These are phyloP conservation scores for Wickerhamiella lipophila DNA, from an alignment of 805 yeast species.

Conservation along the genomic window DNA sequence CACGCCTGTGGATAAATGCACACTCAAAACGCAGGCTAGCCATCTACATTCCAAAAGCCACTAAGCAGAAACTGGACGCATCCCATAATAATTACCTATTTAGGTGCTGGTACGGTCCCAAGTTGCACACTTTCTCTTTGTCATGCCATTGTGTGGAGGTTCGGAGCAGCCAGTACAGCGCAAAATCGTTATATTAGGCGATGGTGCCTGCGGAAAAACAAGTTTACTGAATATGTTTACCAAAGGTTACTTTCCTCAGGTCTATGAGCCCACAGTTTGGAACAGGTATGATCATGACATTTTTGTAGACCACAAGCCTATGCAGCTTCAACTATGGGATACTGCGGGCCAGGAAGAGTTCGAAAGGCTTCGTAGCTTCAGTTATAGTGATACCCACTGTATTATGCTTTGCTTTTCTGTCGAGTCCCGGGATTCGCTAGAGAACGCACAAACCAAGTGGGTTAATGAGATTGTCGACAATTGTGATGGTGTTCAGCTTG, in stretches of 20 bases:
- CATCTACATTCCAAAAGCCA: neutral
- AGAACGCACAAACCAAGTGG: constrained; percentile 93
- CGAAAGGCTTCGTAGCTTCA: constrained; percentile 80
- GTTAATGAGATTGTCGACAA: constrained; percentile 93
- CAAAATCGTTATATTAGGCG: constrained; percentile 88
- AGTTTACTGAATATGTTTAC: constrained; percentile 90
- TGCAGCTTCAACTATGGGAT: constrained; percentile 91
- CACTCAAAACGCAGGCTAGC: neutral
- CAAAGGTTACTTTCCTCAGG: constrained; percentile 95
- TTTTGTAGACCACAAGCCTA: constrained; percentile 85
- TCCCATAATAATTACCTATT: neutral
- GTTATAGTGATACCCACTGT: constrained; percentile 92
- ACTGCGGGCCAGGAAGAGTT: constrained; percentile 99
- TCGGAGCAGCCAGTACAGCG: constrained; percentile 48
- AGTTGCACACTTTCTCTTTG: constrained; percentile 4
- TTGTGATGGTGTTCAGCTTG: constrained; percentile 91
- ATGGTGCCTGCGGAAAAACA: constrained; percentile 98
- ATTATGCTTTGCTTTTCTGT: constrained; percentile 93
- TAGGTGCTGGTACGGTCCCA: constrained; percentile 1
- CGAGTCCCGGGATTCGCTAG: constrained; percentile 87
- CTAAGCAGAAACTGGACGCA: constrained; percentile 2
- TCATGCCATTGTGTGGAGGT: constrained; percentile 32
- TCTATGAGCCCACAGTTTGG: constrained; percentile 94
- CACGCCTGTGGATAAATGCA: neutral
- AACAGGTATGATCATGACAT: constrained; percentile 96